Conservation (phyloP, 164 flowering plant species). For the Hamamelis virginiana region DNA sequence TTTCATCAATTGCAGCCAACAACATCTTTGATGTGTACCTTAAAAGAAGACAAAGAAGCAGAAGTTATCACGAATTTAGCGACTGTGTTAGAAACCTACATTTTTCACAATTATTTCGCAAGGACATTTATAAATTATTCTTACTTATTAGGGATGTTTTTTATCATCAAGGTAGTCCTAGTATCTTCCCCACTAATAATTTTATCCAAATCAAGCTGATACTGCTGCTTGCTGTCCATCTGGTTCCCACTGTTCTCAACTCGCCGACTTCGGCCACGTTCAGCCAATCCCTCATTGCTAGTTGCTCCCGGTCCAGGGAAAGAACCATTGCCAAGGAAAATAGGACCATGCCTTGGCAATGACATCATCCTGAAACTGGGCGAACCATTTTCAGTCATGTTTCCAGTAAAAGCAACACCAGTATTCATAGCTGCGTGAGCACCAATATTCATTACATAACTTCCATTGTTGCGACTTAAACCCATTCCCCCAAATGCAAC, state of each 20-base stretch:
- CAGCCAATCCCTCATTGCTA: constrained; percentile 51
- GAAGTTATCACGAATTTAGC: constrained; percentile 6
- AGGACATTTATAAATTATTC: constrained; percentile 12
- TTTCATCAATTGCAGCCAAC: constrained; percentile 56
- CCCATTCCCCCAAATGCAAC: constrained; percentile 48
- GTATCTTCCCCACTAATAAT: constrained; percentile 49
- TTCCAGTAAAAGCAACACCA: constrained; percentile 50
- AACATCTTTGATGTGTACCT: constrained; percentile 62
- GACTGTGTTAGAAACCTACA: neutral
- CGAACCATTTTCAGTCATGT: constrained; percentile 61
- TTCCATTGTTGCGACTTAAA: constrained; percentile 46
- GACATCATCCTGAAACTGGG: constrained; percentile 66
- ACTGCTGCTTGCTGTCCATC: constrained; percentile 60
- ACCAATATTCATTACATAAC: constrained; percentile 55
- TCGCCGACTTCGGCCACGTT: constrained; percentile 63
- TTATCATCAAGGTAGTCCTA: constrained; percentile 60
- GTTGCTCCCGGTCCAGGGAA: constrained; percentile 36
- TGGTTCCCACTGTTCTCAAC: constrained; percentile 56
- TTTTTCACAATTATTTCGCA: neutral
- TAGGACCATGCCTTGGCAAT: constrained; percentile 54
- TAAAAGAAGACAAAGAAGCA: constrained; percentile 5
- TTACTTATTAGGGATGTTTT: constrained; percentile 62
- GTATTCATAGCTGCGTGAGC: constrained; percentile 39
- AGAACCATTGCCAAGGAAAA: constrained; percentile 50
- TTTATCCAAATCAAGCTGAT: constrained; percentile 52